Evolutionary conservation across 176 grass and related monocot species (phyloP).

Genomic region (Raddia distichophylla): DNA sequence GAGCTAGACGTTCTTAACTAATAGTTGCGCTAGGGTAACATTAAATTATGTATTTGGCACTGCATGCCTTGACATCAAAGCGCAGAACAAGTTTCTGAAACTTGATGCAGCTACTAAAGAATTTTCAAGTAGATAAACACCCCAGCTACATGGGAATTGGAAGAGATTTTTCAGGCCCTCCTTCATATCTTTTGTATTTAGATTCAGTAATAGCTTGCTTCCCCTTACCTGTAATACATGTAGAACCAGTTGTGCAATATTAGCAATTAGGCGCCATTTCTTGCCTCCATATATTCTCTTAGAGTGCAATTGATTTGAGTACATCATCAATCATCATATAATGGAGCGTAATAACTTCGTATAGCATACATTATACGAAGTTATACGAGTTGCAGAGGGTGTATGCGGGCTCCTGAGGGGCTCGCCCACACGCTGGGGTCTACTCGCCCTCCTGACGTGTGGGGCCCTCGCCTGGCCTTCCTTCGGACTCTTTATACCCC

Average conservation of each 20-base stretch:
- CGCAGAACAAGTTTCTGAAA: constrained; percentile 94
- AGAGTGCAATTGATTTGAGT: not conserved
- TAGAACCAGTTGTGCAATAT: not conserved
- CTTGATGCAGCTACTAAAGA: constrained; percentile 88
- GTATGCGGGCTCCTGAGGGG: no score
- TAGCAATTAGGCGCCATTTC: not conserved
- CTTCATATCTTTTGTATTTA: not conserved
- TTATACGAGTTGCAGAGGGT: no score
- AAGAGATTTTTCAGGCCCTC: constrained; percentile 35
- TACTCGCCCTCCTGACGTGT: no score
- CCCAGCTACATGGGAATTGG: constrained; percentile 98
- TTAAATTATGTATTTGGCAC: not conserved
- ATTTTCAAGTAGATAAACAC: constrained; percentile 98
- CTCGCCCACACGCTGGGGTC: no score
- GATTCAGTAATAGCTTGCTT: not conserved
- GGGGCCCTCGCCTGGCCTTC: no score
- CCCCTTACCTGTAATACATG: not conserved
- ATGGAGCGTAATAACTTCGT: no score
- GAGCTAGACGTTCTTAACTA: not conserved
- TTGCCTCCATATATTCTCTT: not conserved
- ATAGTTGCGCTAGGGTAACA: not conserved
- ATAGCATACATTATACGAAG: no score
- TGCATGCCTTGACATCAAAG: constrained; percentile 59
- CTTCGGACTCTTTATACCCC: no score
- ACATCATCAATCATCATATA: not conserved